Percentiles rank a stretch among this genome's conserved stretches.
These are phyloP conservation scores for Suillus clintonianus DNA, from an alignment of 768 basidiomycete species.

Conservation along the genomic window DNA sequence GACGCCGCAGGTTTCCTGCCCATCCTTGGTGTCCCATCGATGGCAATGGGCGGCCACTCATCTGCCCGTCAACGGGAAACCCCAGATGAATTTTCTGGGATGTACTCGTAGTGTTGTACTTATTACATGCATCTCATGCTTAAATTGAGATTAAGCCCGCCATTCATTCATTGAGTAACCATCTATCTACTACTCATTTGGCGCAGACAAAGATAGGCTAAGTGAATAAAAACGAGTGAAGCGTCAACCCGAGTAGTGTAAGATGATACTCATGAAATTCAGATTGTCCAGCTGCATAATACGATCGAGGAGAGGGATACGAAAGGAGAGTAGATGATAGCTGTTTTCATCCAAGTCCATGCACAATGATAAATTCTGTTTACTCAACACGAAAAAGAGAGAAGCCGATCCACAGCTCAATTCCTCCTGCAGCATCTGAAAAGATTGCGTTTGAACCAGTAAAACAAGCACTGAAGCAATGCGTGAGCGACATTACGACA, in stretches of 20 bases:
- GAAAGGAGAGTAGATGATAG: slow-evolving; percentile 36
- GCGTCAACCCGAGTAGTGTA: slow-evolving; percentile 20
- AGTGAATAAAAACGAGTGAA: slow-evolving; percentile 13
- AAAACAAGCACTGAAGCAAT: slow-evolving; percentile 68
- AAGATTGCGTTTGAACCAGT: slow-evolving; percentile 81
- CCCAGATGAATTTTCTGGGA: slow-evolving; percentile 45
- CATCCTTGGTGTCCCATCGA: slow-evolving; percentile 16
- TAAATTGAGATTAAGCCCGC: slow-evolving; percentile 13
- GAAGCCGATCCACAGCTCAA: slow-evolving; percentile 33
- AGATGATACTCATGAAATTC: slow-evolving; percentile 20
- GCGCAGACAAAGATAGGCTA: slow-evolving; percentile 22
- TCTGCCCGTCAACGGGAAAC: slow-evolving; percentile 15
- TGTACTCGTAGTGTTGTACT: slow-evolving; percentile 52
- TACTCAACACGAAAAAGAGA: slow-evolving; percentile 14
- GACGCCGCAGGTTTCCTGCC: slow-evolving; percentile 18
- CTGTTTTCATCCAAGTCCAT: slow-evolving; percentile 24
- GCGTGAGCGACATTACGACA: background rate
- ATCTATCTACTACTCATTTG: slow-evolving; percentile 24
- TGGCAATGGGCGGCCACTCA: slow-evolving; percentile 7
- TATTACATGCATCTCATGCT: background rate
- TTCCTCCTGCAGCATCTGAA: slow-evolving; percentile 81
- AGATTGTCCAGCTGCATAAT: slow-evolving; percentile 21
- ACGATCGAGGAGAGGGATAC: slow-evolving; percentile 13
- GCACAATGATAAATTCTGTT: slow-evolving; percentile 1
- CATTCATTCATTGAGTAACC: slow-evolving; percentile 19